phyloP scores from a whole-genome alignment of 495 filamentous ascomycete species.

The Podospora appendiculata region DNA sequence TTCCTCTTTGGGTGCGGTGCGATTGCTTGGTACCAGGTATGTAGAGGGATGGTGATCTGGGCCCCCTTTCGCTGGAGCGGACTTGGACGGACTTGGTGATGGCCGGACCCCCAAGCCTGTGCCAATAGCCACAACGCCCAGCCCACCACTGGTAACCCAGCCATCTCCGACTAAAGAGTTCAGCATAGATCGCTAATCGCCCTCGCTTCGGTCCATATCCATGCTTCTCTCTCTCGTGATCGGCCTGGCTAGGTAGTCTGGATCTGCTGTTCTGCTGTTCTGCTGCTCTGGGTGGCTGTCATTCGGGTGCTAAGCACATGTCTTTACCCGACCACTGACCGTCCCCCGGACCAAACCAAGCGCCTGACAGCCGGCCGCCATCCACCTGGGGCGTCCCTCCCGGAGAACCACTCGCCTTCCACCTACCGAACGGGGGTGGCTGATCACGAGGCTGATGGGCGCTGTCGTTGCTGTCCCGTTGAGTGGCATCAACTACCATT shows the following conservation, averaged over 20 bases:
- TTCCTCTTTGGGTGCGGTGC: too few species aligned
- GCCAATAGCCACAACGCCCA: not conserved
- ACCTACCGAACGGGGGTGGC: not conserved
- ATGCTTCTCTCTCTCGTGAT: too few species aligned
- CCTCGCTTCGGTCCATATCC: too few species aligned
- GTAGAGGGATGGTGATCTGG: too few species aligned
- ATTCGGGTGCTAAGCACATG: not conserved
- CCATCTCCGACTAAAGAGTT: too few species aligned
- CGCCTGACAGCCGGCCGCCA: not conserved
- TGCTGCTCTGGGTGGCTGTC: not conserved
- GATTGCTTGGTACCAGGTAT: too few species aligned
- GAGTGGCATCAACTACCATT: not conserved
- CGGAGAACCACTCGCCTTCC: too few species aligned
- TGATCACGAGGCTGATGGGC: not conserved
- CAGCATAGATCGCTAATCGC: too few species aligned
- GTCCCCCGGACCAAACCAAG: not conserved
- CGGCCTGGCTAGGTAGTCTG: not conserved
- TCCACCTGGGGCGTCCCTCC: not conserved
- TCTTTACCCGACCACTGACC: not conserved
- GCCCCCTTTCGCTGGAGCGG: not conserved
- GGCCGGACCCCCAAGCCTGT: slow-evolving; percentile 15
- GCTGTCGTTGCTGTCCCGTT: not conserved
- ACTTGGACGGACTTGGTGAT: slow-evolving; percentile 10
- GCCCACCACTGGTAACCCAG: too few species aligned
- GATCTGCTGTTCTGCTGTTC: not conserved